Evolutionary conservation across 2,329 filamentous ascomycete species (phyloP).

Genomic region (Coniella vitis): DNA sequence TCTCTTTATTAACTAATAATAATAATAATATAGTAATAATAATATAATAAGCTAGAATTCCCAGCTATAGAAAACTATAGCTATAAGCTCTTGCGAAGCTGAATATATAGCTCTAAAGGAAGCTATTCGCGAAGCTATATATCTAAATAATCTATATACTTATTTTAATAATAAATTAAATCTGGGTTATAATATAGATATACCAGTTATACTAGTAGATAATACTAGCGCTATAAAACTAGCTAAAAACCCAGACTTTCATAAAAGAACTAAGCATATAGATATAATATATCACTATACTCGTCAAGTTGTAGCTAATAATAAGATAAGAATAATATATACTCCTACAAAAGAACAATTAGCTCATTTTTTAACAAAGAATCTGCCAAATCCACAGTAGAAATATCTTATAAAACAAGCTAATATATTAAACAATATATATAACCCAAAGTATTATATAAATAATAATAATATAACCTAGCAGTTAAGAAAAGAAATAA

Average conservation of each 20-base stretch:
- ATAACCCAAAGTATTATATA: background rate
- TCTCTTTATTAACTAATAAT: too few relatives aligned
- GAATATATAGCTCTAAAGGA: background rate
- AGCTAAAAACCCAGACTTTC: background rate
- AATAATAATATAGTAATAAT: background rate
- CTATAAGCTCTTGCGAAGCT: background rate
- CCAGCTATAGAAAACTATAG: too few relatives aligned
- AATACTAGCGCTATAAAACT: background rate
- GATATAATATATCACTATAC: background rate
- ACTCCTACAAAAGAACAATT: background rate
- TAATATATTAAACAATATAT: background rate
- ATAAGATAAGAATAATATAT: slow-evolving; percentile 1
- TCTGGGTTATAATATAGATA: too few relatives aligned
- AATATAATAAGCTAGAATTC: background rate
- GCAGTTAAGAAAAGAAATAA: background rate
- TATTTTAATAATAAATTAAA: too few relatives aligned
- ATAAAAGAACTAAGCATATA: slow-evolving; percentile 4
- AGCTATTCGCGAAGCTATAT: background rate
- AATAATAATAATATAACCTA: background rate
- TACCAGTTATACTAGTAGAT: background rate
- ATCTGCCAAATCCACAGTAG: background rate
- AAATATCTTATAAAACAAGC: too few relatives aligned
- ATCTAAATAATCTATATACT: background rate
- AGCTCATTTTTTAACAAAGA: background rate
- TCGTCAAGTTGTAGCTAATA: background rate